phyloP scores from a whole-genome alignment of 1,284 basidiomycete genomes.

The Microbotryum scabiosae region DNA sequence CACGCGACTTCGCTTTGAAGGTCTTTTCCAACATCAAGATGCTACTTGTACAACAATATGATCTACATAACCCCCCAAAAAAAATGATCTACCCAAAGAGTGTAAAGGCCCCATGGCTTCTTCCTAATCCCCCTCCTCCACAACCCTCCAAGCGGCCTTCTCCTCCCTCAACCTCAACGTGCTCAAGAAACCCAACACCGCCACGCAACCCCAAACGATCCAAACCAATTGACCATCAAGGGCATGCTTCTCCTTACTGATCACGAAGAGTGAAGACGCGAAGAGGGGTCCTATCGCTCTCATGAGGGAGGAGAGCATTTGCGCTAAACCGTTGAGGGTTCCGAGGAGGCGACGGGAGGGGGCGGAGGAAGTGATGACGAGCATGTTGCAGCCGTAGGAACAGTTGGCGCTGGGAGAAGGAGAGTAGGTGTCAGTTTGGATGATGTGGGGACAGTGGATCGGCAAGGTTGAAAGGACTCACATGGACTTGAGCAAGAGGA shows the following conservation, averaged over 20 bases:
- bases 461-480: constrained; percentile 16
- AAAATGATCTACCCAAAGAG: too few species aligned
- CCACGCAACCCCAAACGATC: constrained; percentile 20
- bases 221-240: constrained; percentile 26
- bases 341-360: constrained; percentile 34
- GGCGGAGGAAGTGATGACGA: constrained; percentile 36
- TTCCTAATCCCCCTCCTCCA: too few species aligned
- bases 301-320: constrained; percentile 32
- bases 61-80: too few species aligned
- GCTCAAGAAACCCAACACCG: constrained; percentile 4
- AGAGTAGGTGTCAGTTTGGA: background rate
- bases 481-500: constrained; percentile 32
- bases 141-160: constrained; percentile 17
- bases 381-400: constrained; percentile 35
- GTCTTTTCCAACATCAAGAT: too few species aligned
- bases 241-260: constrained; percentile 17
- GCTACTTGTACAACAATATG: too few species aligned
- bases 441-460: background rate
- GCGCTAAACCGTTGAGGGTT: constrained; percentile 37
- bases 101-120: too few species aligned
- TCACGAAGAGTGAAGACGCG: constrained; percentile 30
- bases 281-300: constrained; percentile 23
- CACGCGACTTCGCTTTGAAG: too few species aligned
- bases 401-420: background rate
- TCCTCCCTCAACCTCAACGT: constrained; percentile 19